These are phyloP conservation scores for Backusella morwellensis DNA, from an alignment of 192 early-diverging fungal genomes.

Conservation along the genomic window DNA sequence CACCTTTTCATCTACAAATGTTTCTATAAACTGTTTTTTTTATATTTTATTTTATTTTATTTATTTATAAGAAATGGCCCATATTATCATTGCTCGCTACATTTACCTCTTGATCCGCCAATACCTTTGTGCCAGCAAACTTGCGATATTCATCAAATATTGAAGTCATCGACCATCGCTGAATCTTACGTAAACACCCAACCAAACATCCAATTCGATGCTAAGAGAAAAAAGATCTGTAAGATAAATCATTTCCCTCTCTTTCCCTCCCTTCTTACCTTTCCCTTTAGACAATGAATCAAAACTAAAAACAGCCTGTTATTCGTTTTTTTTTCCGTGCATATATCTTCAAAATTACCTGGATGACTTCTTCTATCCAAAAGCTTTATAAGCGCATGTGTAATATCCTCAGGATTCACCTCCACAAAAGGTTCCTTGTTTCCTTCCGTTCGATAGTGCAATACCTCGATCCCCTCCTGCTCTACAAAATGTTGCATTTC, in stretches of 20 bases:
- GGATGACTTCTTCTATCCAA: conserved; percentile 51
- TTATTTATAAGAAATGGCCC: background rate
- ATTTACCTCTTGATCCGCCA: conserved; percentile 92
- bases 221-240: conserved; percentile 31
- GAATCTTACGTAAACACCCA: conserved; percentile 90
- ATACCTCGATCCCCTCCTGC: conserved; percentile 68
- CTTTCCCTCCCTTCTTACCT: conserved; percentile 45
- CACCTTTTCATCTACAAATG: conserved; percentile 45
- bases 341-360: conserved; percentile 18
- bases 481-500: conserved; percentile 72
- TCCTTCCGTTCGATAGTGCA: conserved; percentile 79
- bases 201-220: conserved; percentile 93
- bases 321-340: background rate
- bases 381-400: conserved; percentile 49
- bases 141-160: conserved; percentile 97
- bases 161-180: conserved; percentile 93
- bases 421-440: conserved; percentile 83
- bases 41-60: background rate
- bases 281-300: conserved; percentile 95
- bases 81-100: background rate
- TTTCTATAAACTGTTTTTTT: conserved; percentile 53
- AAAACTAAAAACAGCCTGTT: conserved; percentile 43
- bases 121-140: conserved; percentile 87
- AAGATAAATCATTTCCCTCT: background rate
- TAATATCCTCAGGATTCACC: conserved; percentile 52